A percentile compares a stretch with the other conserved stretches of the same genome.
These are phyloP conservation scores for Syncephalastrum monosporum DNA, from an alignment of 371 early-diverging fungal genomes.

Conservation along the genomic window DNA sequence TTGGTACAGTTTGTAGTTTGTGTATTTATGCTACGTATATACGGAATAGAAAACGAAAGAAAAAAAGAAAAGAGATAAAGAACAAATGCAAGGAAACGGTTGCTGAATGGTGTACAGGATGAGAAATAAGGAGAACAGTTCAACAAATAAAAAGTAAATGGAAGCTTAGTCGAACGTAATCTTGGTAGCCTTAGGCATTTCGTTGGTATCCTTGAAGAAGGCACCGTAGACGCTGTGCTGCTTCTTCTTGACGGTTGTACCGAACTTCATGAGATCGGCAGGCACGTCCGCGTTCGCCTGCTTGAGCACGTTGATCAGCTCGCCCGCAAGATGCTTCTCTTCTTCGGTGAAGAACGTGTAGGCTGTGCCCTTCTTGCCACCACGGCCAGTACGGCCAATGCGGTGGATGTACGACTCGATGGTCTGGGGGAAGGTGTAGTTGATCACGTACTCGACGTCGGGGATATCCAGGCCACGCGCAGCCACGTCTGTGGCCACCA, in stretches of 20 bases:
- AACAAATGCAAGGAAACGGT: no score
- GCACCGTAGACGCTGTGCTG: constrained; percentile 94
- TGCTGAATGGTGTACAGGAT: background rate
- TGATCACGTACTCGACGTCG: constrained; percentile 97
- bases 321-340: constrained; percentile 91
- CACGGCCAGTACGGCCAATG: constrained; percentile 97
- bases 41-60: no score
- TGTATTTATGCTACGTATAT: no score
- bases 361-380: constrained; percentile 87
- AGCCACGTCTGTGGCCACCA: constrained; percentile 95
- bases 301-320: constrained; percentile 88
- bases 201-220: constrained; percentile 90
- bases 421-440: constrained; percentile 96
- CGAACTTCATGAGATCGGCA: constrained; percentile 86
- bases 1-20: no score
- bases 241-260: constrained; percentile 96
- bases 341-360: constrained; percentile 94
- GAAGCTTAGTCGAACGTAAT: constrained; percentile 71
- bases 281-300: constrained; percentile 89
- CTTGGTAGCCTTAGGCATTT: constrained; percentile 84
- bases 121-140: constrained; percentile 8
- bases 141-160: constrained; percentile 12
- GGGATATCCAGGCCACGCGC: constrained; percentile 98
- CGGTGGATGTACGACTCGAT: constrained; percentile 94
- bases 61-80: no score